Evolutionary conservation across 2,329 filamentous ascomycete species (phyloP).

Genomic region (Aureobasidium sp.): DNA sequence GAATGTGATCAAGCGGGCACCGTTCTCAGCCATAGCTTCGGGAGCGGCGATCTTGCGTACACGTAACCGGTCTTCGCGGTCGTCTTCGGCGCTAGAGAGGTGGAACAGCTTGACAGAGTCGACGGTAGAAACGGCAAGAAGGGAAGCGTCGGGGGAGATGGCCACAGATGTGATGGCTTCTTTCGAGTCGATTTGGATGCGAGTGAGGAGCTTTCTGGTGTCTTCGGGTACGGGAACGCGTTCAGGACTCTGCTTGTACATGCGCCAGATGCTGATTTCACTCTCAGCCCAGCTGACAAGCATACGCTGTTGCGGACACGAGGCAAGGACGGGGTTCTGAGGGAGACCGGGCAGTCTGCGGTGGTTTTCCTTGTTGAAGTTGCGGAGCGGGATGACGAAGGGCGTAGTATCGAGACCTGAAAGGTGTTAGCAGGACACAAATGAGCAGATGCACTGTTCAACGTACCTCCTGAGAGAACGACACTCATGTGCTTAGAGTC

Average conservation of each 20-base stretch:
- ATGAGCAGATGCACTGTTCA: not conserved
- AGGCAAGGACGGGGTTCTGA: constrained; percentile 63
- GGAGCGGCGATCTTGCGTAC: constrained; percentile 64
- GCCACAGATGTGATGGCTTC: constrained; percentile 71
- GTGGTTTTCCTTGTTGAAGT: constrained; percentile 71
- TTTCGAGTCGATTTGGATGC: constrained; percentile 47
- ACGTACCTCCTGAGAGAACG: constrained; percentile 70
- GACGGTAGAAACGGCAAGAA: constrained; percentile 68
- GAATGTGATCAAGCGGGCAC: constrained; percentile 61
- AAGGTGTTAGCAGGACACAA: not conserved
- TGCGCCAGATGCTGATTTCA: constrained; percentile 74
- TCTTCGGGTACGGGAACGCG: constrained; percentile 25
- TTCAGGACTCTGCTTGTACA: constrained; percentile 33
- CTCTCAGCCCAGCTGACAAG: constrained; percentile 89
- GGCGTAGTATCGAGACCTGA: constrained; percentile 77
- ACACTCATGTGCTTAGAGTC: constrained; percentile 78
- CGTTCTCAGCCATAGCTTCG: constrained; percentile 45
- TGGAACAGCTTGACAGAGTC: constrained; percentile 71
- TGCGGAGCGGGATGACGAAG: constrained; percentile 69
- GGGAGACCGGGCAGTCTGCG: constrained; percentile 75
- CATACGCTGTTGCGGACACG: constrained; percentile 63
- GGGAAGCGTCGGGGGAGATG: constrained; percentile 60
- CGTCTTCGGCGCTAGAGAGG: constrained; percentile 38
- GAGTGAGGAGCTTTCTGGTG: constrained; percentile 32
- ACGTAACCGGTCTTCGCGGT: constrained; percentile 40